Percentiles rank a stretch among this genome's conserved stretches.
Conservation (phyloP, 2,329 filamentous ascomycete genomes). For the Alternaria metachromatica region DNA sequence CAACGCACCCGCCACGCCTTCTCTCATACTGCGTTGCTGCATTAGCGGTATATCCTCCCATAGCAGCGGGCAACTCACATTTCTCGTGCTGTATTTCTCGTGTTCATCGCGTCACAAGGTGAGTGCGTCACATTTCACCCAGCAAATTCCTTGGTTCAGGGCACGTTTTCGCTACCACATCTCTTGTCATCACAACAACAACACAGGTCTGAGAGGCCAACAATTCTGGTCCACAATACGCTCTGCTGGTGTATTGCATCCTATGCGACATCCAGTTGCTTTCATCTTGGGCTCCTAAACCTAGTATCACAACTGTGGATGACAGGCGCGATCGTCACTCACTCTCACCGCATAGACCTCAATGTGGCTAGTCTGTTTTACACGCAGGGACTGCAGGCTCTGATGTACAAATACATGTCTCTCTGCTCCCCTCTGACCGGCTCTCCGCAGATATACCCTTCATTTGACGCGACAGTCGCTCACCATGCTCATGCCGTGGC, state of each 20-base stretch:
- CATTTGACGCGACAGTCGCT: neutral
- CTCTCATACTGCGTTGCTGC: neutral
- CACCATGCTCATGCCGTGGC: conserved; percentile 14
- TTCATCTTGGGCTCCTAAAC: neutral
- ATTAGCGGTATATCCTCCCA: neutral
- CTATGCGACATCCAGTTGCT: neutral
- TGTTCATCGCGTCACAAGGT: neutral
- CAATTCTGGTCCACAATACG: neutral
- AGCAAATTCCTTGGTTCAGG: neutral
- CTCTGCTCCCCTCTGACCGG: neutral
- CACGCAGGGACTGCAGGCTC: neutral
- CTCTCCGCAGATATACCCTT: neutral
- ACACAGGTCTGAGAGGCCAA: neutral
- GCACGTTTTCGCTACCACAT: neutral
- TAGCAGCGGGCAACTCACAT: neutral
- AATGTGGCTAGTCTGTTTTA: neutral
- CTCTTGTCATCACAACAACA: neutral
- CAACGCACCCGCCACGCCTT: neutral
- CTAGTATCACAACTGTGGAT: neutral
- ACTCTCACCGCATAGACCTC: neutral
- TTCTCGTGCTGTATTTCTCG: neutral
- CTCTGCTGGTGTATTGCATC: neutral
- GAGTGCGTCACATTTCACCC: neutral
- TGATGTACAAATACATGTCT: conserved; percentile 1
- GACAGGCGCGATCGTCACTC: neutral